Base-by-base conservation (phyloP, 2,329 filamentous ascomycete species). In the Fusarium miscanthi region DNA sequence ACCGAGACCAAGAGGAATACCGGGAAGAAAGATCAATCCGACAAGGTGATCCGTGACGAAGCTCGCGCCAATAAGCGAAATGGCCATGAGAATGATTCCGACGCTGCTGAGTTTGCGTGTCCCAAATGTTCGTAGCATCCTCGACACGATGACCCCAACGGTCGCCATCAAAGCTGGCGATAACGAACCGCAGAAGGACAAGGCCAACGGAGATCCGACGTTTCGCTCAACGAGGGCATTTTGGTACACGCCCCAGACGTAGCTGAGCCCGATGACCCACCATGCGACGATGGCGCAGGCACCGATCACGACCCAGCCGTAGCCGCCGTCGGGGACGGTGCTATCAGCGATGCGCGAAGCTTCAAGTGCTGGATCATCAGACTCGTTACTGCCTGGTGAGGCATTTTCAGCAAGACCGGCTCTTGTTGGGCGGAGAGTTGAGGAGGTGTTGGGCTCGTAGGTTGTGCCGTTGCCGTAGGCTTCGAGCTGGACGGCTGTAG, bases 211-310 rank as follows among this genome's bases (percentile, higher is more conserved):
- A 0, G 84, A 73, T 2, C 57, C 83, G 2, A 89, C 79, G 0
- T 82, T 81, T 23, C 85, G 78, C 40, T 85, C 79, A 1, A 90
- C 84, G 0, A 91, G 82, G 0, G 85, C 88, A 5, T 84, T 84
- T 76, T 92, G 90, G 19, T 91, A 81, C 1, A 92, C 84, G 10
- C 89, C 90, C 88, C 89, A 91, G 66, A 83, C 85, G 70, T 89
- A 89, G 12, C 82, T 84, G 2, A 85, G 87, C 33, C 88, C 89
- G n/a, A 87, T 85, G 53, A 87, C 85, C 87, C 87, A 89, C 81
- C 87, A 79, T 1, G 75, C 57, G 0, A 80, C 66, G 11, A 74
- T 41, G 7, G 76, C 72, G 19, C 78, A 79, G 31, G 70, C 74
- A 2, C 54, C 33, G 4, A 79, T 69, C 1, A 79, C 74, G 6